Conservation (phyloP, 2,329 filamentous ascomycete genomes). For the Botrytis galanthina region DNA sequence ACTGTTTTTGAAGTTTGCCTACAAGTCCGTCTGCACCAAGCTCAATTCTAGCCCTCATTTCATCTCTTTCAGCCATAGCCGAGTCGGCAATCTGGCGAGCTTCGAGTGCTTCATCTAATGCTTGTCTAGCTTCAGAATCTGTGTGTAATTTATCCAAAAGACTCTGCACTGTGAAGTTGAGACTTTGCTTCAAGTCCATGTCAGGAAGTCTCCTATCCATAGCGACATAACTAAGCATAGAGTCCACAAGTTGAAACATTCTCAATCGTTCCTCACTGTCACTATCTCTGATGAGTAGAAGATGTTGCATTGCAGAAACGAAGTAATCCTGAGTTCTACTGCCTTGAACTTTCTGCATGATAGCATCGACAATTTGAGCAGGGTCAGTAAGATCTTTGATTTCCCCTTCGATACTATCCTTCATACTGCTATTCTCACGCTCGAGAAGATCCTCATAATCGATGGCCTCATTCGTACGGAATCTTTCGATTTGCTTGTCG, state of each 20-base stretch:
- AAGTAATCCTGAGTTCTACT: constrained; percentile 93
- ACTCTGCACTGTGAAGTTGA: constrained; percentile 96
- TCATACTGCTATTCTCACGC: constrained; percentile 83
- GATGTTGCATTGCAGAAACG: constrained; percentile 88
- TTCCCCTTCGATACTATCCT: constrained; percentile 66
- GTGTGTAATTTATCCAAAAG: constrained; percentile 94
- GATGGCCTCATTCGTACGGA: constrained; percentile 90
- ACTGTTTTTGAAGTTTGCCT: constrained; percentile 84
- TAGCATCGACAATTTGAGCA: constrained; percentile 88
- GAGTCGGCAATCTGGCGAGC: constrained; percentile 91
- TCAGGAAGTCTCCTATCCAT: constrained; percentile 96
- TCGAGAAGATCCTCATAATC: constrained; percentile 98
- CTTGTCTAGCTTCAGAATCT: constrained; percentile 89
- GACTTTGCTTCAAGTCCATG: constrained; percentile 95
- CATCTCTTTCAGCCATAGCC: constrained; percentile 93
- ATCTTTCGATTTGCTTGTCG: constrained; percentile 95
- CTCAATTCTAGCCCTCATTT: constrained; percentile 85
- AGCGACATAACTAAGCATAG: constrained; percentile 98
- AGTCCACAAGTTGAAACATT: constrained; percentile 96
- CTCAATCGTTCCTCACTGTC: constrained; percentile 87
- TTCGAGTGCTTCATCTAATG: constrained; percentile 86
- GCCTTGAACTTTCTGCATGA: constrained; percentile 78
- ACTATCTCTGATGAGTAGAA: constrained; percentile 87
- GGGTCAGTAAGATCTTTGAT: constrained; percentile 92
- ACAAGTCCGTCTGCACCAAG: constrained; percentile 92